These are phyloP conservation scores for Phytophthora citricola DNA, from an alignment of 352 stramenopile species.

Conservation along the genomic window DNA sequence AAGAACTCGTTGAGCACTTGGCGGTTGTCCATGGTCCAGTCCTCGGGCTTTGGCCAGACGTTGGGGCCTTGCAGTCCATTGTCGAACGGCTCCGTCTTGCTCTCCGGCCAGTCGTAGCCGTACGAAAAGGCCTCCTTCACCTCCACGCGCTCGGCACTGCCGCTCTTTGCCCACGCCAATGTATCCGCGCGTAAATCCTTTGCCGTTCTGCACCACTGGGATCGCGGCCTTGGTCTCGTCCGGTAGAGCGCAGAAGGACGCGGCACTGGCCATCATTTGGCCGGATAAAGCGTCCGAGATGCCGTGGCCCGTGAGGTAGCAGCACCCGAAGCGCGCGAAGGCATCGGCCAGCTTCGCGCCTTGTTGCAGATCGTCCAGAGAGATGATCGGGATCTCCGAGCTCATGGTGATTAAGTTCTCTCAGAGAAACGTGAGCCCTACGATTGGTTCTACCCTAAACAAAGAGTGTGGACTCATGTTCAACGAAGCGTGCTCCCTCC, in stretches of 20 bases:
- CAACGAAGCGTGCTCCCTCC: constrained; percentile 3
- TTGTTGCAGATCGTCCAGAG: constrained; percentile 55
- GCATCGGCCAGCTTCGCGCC: constrained; percentile 55
- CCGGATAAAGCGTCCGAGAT: constrained; percentile 55
- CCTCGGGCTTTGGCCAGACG: constrained; percentile 58
- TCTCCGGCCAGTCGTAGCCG: constrained; percentile 71
- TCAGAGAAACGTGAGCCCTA: constrained; percentile 8
- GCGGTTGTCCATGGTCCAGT: constrained; percentile 46
- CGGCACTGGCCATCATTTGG: constrained; percentile 60
- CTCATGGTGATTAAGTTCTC: constrained; percentile 12
- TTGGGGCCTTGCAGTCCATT: constrained; percentile 79
- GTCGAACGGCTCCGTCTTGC: constrained; percentile 27
- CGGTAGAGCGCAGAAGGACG: constrained; percentile 67
- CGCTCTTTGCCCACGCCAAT: constrained; percentile 83
- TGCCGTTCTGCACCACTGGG: constrained; percentile 62
- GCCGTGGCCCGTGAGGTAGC: constrained; percentile 75
- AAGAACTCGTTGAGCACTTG: constrained; percentile 66
- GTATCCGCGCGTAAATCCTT: constrained; percentile 82
- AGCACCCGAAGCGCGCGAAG: constrained; percentile 77
- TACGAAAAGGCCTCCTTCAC: constrained; percentile 89
- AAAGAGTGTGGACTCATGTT: constrained; percentile 11
- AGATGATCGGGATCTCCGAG: constrained; percentile 55
- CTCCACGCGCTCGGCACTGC: constrained; percentile 77
- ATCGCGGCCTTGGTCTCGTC: constrained; percentile 59
- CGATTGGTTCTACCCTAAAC: constrained; percentile 5